phyloP scores from a whole-genome alignment of 495 filamentous ascomycete species.

The Clohesyomyces aquaticus region DNA sequence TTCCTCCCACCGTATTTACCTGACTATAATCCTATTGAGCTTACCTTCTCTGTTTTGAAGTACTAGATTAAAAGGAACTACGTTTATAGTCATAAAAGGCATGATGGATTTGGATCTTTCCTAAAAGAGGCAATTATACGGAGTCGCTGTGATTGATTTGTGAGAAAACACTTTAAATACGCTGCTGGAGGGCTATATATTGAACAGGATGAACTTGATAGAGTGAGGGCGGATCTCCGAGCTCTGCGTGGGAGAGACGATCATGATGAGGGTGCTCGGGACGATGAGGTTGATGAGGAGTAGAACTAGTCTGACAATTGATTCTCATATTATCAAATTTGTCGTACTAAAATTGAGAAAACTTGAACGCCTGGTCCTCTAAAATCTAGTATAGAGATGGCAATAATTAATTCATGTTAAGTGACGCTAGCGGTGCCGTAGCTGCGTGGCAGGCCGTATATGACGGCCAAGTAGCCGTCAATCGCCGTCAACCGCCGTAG shows the following conservation, averaged over 20 bases:
- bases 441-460: no score
- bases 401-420: no score
- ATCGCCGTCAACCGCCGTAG: no score
- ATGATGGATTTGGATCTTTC: neutral
- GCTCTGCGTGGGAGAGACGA: neutral
- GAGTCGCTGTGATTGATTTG: slow-evolving; percentile 1
- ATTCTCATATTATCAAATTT: no score
- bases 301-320: neutral
- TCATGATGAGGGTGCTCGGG: neutral
- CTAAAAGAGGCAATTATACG: neutral
- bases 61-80: slow-evolving; percentile 17
- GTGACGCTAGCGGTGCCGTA: no score
- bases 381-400: no score
- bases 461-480: no score
- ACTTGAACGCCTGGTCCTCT: no score
- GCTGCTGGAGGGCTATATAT: neutral
- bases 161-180: slow-evolving; percentile 11
- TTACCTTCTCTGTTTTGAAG: slow-evolving; percentile 26
- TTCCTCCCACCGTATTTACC: slow-evolving; percentile 24
- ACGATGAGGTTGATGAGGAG: neutral
- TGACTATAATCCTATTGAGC: slow-evolving; percentile 47
- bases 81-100: neutral
- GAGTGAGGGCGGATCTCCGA: neutral
- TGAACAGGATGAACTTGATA: neutral
- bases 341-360: no score